phyloP scores from a whole-genome alignment of 257 asterid genomes.

The Nicotiana undulata region DNA sequence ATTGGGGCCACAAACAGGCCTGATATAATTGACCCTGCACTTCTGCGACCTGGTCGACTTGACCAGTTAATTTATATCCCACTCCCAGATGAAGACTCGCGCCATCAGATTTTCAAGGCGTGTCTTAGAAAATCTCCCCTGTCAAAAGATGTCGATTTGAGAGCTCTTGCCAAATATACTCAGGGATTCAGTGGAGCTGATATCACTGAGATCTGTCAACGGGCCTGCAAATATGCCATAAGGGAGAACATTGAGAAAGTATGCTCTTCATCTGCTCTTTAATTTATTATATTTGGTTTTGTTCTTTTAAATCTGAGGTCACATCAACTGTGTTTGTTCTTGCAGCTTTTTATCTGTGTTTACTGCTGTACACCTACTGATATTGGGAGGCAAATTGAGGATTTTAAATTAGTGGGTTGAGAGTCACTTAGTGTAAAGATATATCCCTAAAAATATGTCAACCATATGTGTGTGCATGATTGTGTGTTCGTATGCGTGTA shows the following conservation, averaged over 20 bases:
- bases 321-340: not conserved
- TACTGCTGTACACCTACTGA: not conserved
- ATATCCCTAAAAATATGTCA: not conserved
- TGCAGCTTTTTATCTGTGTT: not conserved
- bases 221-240: conserved; percentile 54
- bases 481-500: not conserved
- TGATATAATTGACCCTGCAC: conserved; percentile 51
- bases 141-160: conserved; percentile 40
- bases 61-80: conserved; percentile 55
- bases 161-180: conserved; percentile 49
- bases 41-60: conserved; percentile 57
- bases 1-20: conserved; percentile 62
- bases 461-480: not conserved
- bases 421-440: not conserved
- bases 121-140: conserved; percentile 48
- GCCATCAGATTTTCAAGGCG: conserved; percentile 47
- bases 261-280: not conserved
- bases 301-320: not conserved
- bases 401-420: not conserved
- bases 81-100: conserved; percentile 54
- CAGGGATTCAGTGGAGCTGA: conserved; percentile 58
- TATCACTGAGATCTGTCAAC: conserved; percentile 49
- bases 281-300: not conserved
- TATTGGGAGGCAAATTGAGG: not conserved
- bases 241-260: conserved; percentile 56